Base-by-base conservation (phyloP, 306 rosid genomes). In the Sechiopsis laciniata region DNA sequence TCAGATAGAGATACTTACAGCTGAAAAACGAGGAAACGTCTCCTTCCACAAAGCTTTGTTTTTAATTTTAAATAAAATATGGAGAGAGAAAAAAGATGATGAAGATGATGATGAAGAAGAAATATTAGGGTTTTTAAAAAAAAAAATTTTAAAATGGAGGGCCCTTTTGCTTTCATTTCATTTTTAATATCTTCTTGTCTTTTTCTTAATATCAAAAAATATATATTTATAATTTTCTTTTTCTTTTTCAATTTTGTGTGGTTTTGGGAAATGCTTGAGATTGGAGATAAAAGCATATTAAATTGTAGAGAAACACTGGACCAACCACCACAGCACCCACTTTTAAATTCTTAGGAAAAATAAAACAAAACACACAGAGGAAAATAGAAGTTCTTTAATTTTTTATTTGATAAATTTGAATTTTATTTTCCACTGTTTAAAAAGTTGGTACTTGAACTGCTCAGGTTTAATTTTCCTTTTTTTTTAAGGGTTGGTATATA, bases 171-270 rank as follows among this genome's bases (percentile, higher is more conserved):
- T 85, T 80, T 85, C 79, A 80, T 74, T 86, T 84, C 85, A 57
- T 19, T 83, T 83, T 91, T 89, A 90, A 89, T 89, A 89, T 94
- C 97, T 91, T 57, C 74, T 86, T 89, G 99, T 94, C 97, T 85
- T 86, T 94, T 93, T 89, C 98, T 69, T 79, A n/a, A 68, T 79
- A 13, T 68, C 57, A 13, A 37, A 29, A 37, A 57, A 0, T 2
- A 46, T 67, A 20, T 68, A 13, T 68, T 46, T 75, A 10, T 74
- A 1, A 1, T 74, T 79, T 59, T 76, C 60, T 71, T 80, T 53
- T 67, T 82, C 73, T 55, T 24, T 74, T 20, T 29, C 21, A 75
- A 79, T 81, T 61, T 74, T 46, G 2, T 74, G 57, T 74, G 78
- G 78, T 50, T 48, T 67, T 67, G 72, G 71, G 71, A 65, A 63